phyloP scores from a whole-genome alignment of 2,329 filamentous ascomycete species.

The Fusarium oxysporum region DNA sequence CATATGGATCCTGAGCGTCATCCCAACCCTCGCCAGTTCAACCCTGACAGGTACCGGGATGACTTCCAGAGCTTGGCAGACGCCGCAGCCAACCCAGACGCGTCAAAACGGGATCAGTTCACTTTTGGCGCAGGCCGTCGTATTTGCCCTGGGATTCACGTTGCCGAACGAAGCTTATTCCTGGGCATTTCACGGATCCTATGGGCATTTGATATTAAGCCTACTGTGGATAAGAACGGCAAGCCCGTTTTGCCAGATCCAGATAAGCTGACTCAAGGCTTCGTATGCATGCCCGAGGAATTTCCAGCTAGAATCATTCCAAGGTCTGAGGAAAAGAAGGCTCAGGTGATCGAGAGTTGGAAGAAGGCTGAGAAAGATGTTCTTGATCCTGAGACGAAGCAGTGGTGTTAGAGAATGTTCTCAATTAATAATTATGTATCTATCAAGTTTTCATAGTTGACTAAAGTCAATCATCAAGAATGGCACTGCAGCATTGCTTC shows the following conservation, averaged over 20 bases:
- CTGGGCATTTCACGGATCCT: conserved; percentile 19
- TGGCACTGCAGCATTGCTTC: conserved; percentile 1
- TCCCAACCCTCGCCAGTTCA: conserved; percentile 52
- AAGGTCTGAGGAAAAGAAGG: not conserved
- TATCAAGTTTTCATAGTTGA: not conserved
- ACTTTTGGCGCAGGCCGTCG: conserved; percentile 33
- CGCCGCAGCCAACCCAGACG: conserved; percentile 17
- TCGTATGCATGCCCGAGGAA: conserved; percentile 15
- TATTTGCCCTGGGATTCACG: conserved; percentile 32
- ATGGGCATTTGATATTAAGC: conserved; percentile 25
- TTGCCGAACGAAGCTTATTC: conserved; percentile 30
- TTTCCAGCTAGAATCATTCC: not conserved
- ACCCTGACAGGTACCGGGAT: conserved; percentile 48
- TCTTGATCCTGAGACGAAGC: not conserved
- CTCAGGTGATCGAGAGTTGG: not conserved
- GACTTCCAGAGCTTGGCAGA: conserved; percentile 17
- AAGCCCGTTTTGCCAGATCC: not conserved
- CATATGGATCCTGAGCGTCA: conserved; percentile 78
- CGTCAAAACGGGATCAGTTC: conserved; percentile 23
- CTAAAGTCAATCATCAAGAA: not conserved
- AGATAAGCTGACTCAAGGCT: conserved; percentile 9
- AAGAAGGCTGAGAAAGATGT: not conserved
- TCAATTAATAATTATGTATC: conserved; percentile 2
- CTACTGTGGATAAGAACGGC: not conserved
- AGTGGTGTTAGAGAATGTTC: conserved; percentile 4